Evolutionary conservation across 305 asterid genomes (phyloP), one percentile per base, ranked within the genome.

Genomic region (Euphrasia arctica): DNA sequence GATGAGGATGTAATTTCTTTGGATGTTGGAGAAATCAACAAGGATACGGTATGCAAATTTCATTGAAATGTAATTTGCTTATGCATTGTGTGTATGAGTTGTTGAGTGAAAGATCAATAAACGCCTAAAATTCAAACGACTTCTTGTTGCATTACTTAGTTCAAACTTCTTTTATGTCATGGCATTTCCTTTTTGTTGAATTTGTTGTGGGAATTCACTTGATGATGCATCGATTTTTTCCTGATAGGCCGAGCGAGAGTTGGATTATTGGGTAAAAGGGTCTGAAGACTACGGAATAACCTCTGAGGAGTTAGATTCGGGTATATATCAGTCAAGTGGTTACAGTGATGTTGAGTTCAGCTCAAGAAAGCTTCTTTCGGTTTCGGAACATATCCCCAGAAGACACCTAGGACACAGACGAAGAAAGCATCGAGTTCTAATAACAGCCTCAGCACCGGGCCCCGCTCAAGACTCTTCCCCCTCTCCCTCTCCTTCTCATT

Each of bases 351-450:
- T 49, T 49, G 71, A 74, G 57, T 72, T 64, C 28, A 80, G 69
- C 65, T 68, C 74, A 28, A 67, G 52, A 39, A 59, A 45, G 68
- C 73, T 76, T 59, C 49, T 78, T 56, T 61, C 83, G 34, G 63
- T 32, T 58, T 71, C 77, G 77, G 63, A 75, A 28, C 28, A 61
- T 14, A 70, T 75, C 72, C 95, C 93, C 5, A 80, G 96, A 80
- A 84, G 93, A 78, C 75, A 75, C 75, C 81, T 92, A 64, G 72
- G 89, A 60, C 59, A 51, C 9, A 77, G 64, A 60, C 68, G 32
- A 32, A 64, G 10, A 32, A 64, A 18, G 28, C 64, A 22, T 29
- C 64, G 45, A 10, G 64, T 47, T 2, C 11, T 57, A 64, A n/a
- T 4, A 32, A 55, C 60, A 32, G 75, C 71, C 74, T 60, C 78